Evolutionary conservation across 2,329 filamentous ascomycete species (phyloP).

Genomic region (Xylaria sp.): DNA sequence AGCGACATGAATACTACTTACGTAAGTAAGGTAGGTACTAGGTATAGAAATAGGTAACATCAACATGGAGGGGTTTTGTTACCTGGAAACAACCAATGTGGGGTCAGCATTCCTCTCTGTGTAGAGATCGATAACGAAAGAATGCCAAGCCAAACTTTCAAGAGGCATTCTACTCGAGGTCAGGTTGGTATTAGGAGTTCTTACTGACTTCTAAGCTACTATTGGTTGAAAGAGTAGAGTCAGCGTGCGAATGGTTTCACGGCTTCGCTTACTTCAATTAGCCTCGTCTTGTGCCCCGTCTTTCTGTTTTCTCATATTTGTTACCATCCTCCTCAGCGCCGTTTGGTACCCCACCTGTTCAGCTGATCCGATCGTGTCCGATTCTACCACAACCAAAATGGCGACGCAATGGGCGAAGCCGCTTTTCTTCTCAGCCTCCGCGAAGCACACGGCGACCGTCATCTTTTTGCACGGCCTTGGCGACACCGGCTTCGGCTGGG

Average conservation of each 20-base stretch:
- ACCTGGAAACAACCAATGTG: neutral
- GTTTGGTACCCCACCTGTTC: conserved; percentile 21
- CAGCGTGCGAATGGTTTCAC: conserved; percentile 23
- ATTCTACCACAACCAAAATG: conserved; percentile 41
- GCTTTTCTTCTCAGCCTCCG: conserved; percentile 47
- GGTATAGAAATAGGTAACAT: neutral
- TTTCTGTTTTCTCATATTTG: conserved; percentile 14
- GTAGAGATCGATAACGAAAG: neutral
- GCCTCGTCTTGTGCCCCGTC: neutral
- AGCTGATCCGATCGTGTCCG: conserved; percentile 23
- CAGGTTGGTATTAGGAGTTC: neutral
- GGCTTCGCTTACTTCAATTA: neutral
- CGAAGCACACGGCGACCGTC: conserved; percentile 87
- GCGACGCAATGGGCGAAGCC: conserved; percentile 45
- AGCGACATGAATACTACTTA: too few relatives aligned
- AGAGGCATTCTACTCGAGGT: neutral
- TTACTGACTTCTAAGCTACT: neutral
- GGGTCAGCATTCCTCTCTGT: neutral
- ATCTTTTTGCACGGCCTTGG: conserved; percentile 95
- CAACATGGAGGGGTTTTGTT: neutral
- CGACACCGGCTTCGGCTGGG: conserved; percentile 83
- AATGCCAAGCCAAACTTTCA: neutral
- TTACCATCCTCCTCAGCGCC: neutral
- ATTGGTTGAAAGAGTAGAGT: neutral
- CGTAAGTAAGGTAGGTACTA: too few relatives aligned